Evolutionary conservation across 257 asterid genomes (phyloP), one percentile per base, ranked within the genome.

Genomic region (Solanum phureja): DNA sequence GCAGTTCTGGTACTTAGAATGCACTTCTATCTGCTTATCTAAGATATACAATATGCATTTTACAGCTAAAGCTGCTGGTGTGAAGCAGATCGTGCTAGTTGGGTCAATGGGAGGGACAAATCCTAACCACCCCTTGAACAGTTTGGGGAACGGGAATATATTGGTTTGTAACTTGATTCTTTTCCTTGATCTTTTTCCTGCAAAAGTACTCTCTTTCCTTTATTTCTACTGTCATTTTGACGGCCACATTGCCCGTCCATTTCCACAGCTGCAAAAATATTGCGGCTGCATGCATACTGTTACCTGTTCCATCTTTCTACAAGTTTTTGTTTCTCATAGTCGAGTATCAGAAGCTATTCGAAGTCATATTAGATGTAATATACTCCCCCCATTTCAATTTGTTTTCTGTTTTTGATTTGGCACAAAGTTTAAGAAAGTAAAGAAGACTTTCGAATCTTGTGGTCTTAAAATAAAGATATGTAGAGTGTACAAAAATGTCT

Each of bases 81-180:
- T 95, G 91, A 95, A 97, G 96, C 98, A 95, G 5, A 93, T 97
- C 87, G 97, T 97, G 85, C 90, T 97, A 92, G 95, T 97, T 83
- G 98, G 99, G 87, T 97, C 99, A 42, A 97, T 97, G 99, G 99
- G 99, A 90, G 99, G 98, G 90, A 94, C 93, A 16, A 91, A 93
- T 79, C 94, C 87, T 9, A 92, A 94, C 88, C 94, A 97, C 87
- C 98, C 98, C 13, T 89, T 97, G 21, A 97, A 97, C 90, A 93
- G 93, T 93, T 46, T 97, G 79, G 99, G 98, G 38, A 94, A 97
- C 71, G 99, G 99, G 83, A 95, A 95, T 44, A 97, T 97, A 91
- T 92, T 97, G 99, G 99, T 97, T 49, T 3, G 95, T 91, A 16
- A 6, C 31, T 82, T 10, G 44, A 82, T 19, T 49, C 68, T 81